These are phyloP conservation scores for Talaromyces sp. DNA, from an alignment of 2,329 filamentous ascomycete species.

Conservation along the genomic window DNA sequence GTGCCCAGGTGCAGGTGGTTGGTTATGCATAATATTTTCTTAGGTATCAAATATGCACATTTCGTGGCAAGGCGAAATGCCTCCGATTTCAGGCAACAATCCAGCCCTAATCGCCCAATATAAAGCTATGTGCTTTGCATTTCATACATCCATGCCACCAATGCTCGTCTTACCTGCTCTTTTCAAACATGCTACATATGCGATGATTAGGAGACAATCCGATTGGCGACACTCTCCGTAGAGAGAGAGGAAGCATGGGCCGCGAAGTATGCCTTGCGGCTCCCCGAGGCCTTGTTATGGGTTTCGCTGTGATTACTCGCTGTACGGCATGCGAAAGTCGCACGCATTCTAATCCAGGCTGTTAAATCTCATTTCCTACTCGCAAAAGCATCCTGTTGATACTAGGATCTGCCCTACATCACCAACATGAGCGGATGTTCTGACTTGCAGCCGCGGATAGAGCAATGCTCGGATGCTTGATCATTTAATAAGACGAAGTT, in stretches of 20 bases:
- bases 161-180: background rate
- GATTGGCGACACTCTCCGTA: background rate
- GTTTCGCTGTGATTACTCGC: background rate
- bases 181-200: background rate
- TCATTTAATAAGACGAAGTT: background rate
- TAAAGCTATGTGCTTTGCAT: too few species aligned
- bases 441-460: background rate
- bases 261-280: background rate
- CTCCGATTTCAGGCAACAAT: too few species aligned
- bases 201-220: background rate
- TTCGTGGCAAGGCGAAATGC: too few species aligned
- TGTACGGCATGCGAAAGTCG: background rate
- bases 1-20: too few species aligned
- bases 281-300: too few species aligned
- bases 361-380: too few species aligned
- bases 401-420: background rate
- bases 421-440: background rate
- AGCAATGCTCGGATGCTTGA: background rate
- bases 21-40: too few species aligned
- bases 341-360: background rate
- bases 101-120: too few species aligned
- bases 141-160: background rate
- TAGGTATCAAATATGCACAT: too few species aligned
- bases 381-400: too few species aligned
- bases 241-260: background rate